Evolutionary conservation across 768 basidiomycete species (phyloP).

Genomic region (Sarcodon aspratus): DNA sequence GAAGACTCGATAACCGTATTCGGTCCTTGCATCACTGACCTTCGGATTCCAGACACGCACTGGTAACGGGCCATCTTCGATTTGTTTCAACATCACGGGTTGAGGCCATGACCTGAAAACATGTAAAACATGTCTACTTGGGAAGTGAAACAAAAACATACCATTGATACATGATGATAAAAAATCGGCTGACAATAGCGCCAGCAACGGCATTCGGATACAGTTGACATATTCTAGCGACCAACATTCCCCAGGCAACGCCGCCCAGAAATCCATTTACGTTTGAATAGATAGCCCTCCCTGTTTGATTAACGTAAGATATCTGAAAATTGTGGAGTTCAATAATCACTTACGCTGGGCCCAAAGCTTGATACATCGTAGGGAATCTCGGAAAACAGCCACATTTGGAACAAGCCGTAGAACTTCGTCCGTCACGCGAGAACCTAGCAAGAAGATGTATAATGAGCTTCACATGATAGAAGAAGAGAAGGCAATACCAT

Average conservation of each 20-base stretch:
- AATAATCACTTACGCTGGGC: slow-evolving; percentile 63
- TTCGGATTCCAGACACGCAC: slow-evolving; percentile 98
- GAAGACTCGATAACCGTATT: neutral
- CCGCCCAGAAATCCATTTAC: slow-evolving; percentile 97
- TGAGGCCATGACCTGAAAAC: slow-evolving; percentile 89
- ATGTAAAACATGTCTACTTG: slow-evolving; percentile 3
- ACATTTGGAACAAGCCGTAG: slow-evolving; percentile 91
- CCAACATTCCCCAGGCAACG: slow-evolving; percentile 97
- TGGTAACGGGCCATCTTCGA: slow-evolving; percentile 88
- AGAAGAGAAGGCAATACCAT: slow-evolving; percentile 38
- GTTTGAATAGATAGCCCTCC: slow-evolving; percentile 94
- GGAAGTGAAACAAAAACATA: slow-evolving; percentile 22
- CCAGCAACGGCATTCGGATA: slow-evolving; percentile 94
- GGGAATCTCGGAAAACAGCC: slow-evolving; percentile 84
- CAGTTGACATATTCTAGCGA: slow-evolving; percentile 97
- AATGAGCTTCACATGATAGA: neutral
- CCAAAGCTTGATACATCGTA: slow-evolving; percentile 97
- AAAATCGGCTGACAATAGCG: slow-evolving; percentile 94
- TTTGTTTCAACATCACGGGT: slow-evolving; percentile 93
- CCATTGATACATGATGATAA: slow-evolving; percentile 98
- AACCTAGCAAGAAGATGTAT: slow-evolving; percentile 39
- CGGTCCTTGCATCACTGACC: slow-evolving; percentile 25
- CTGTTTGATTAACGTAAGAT: slow-evolving; percentile 25
- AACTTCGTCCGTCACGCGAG: slow-evolving; percentile 93
- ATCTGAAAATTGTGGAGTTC: neutral